A percentile compares a stretch with the other conserved stretches of the same genome.
Conservation (phyloP, 805 yeast species). For the Torulaspora delbrueckii region DNA sequence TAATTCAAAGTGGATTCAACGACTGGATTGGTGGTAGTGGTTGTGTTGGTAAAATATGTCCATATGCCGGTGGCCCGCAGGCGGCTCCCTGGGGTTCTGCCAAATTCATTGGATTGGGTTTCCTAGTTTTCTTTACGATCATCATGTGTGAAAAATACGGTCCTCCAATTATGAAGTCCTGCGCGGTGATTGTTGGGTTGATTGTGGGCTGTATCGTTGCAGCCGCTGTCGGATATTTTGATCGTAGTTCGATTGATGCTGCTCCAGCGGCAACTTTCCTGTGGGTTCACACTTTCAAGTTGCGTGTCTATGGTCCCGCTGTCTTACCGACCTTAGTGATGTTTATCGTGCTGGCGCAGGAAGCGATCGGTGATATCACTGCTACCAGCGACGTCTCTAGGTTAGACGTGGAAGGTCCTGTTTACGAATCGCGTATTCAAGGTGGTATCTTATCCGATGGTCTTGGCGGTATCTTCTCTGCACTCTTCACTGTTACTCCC, state of each 20-base stretch:
- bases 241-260: constrained; percentile 46
- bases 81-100: constrained; percentile 80
- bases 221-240: constrained; percentile 83
- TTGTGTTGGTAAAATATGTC: constrained; percentile 48
- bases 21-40: constrained; percentile 89
- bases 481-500: constrained; percentile 81
- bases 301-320: constrained; percentile 75
- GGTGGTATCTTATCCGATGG: constrained; percentile 94
- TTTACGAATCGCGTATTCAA: constrained; percentile 80
- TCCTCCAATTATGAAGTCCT: constrained; percentile 89
- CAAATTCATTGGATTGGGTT: constrained; percentile 80
- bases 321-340: constrained; percentile 83
- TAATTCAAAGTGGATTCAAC: constrained; percentile 67
- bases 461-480: constrained; percentile 68
- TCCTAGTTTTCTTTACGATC: constrained; percentile 70
- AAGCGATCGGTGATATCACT: constrained; percentile 90
- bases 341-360: constrained; percentile 80
- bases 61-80: constrained; percentile 48
- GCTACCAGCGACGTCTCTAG: constrained; percentile 92
- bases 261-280: constrained; percentile 82
- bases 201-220: constrained; percentile 88
- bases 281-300: constrained; percentile 82
- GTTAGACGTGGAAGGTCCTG: constrained; percentile 73
- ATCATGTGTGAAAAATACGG: constrained; percentile 81
- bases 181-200: constrained; percentile 84